Conservation (phyloP, 2,329 filamentous ascomycete genomes). For the Fusarium sublunatum region DNA sequence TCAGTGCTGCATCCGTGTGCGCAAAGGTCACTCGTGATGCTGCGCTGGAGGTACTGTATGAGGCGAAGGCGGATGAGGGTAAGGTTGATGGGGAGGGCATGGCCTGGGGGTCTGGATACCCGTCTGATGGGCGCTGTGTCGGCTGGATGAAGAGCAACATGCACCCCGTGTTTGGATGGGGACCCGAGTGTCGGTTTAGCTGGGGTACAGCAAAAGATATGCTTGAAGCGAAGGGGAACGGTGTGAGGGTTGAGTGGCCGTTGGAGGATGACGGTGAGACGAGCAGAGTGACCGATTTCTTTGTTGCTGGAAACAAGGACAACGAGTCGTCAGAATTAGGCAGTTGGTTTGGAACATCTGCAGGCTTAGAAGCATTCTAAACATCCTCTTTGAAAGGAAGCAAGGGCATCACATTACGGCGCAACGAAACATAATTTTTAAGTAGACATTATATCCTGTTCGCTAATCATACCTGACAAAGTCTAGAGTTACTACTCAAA, state of each 20-base stretch:
- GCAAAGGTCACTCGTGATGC: constrained; percentile 96
- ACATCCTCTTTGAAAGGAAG: constrained; percentile 2
- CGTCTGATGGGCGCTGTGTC: constrained; percentile 83
- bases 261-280: constrained; percentile 75
- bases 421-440: constrained; percentile 20
- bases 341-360: constrained; percentile 84
- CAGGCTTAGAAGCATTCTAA: constrained; percentile 77
- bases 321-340: constrained; percentile 73
- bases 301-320: constrained; percentile 59
- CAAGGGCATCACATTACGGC: constrained; percentile 5
- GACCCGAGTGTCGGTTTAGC: constrained; percentile 89
- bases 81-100: constrained; percentile 56
- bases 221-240: constrained; percentile 78
- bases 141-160: constrained; percentile 87
- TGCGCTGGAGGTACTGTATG: constrained; percentile 83
- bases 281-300: constrained; percentile 80
- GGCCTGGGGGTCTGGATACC: constrained; percentile 92
- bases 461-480: constrained; percentile 37
- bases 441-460: constrained; percentile 49
- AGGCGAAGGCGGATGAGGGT: constrained; percentile 52
- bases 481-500: constrained; percentile 29
- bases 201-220: constrained; percentile 97
- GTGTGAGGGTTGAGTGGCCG: constrained; percentile 86
- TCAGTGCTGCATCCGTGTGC: constrained; percentile 92
- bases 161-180: constrained; percentile 96